Percentiles rank a stretch among this genome's conserved stretches.
Evolutionary conservation across 345 rosid genomes (phyloP).

Genomic region (Adansonia digitata): DNA sequence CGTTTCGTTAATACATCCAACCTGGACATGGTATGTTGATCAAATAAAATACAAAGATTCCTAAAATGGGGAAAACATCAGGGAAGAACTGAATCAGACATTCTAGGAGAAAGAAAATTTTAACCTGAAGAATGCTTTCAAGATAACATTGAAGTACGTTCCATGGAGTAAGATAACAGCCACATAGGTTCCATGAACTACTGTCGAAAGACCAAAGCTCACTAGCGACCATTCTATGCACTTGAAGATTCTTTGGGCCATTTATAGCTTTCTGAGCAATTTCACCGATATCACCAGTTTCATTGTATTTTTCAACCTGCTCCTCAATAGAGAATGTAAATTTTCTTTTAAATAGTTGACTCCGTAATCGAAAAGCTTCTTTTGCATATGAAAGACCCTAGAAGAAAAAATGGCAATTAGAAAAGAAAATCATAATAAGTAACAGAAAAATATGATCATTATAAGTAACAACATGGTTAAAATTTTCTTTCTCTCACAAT

Average conservation of each 20-base stretch:
- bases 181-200: slow-evolving; percentile 37
- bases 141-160: slow-evolving; percentile 75
- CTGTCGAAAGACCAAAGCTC: slow-evolving; percentile 53
- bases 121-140: slow-evolving; percentile 93
- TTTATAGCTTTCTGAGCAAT: slow-evolving; percentile 30
- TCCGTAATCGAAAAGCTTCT: slow-evolving; percentile 67
- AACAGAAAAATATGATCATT: background rate
- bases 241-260: slow-evolving; percentile 39
- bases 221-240: slow-evolving; percentile 40
- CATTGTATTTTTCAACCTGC: slow-evolving; percentile 36
- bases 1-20: slow-evolving; percentile 67
- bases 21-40: slow-evolving; percentile 35
- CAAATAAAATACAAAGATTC: background rate
- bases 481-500: background rate
- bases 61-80: background rate
- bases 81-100: slow-evolving; percentile 18
- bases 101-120: slow-evolving; percentile 15
- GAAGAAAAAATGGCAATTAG: slow-evolving; percentile 12
- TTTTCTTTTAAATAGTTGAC: slow-evolving; percentile 64
- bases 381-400: slow-evolving; percentile 84
- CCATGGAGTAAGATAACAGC: slow-evolving; percentile 79
- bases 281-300: slow-evolving; percentile 35
- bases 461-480: background rate
- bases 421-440: background rate
- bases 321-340: slow-evolving; percentile 61